Evolutionary conservation across 164 flowering plant species (phyloP).

Genomic region (Protea cynaroides): DNA sequence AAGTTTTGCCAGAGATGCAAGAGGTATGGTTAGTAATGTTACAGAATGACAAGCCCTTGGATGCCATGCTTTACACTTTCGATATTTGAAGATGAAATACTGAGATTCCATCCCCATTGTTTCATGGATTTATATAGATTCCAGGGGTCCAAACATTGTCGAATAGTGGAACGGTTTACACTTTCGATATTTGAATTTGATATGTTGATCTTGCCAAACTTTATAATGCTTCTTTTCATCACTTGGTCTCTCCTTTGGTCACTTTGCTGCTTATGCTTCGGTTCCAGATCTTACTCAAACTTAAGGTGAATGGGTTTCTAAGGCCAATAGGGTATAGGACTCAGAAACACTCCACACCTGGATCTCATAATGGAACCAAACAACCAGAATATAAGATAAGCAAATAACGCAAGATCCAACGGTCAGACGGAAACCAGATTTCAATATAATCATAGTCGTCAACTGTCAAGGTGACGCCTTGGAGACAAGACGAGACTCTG

Average conservation of each 20-base stretch:
- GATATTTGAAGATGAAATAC: background rate
- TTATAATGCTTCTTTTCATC: background rate
- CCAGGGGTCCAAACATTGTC: background rate
- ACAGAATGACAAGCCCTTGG: background rate
- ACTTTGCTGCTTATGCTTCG: background rate
- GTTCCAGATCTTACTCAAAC: no score
- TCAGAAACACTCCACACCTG: no score
- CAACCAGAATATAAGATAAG: no score
- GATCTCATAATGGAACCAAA: no score
- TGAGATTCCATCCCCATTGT: background rate
- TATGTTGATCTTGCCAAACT: background rate
- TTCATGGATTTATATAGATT: background rate
- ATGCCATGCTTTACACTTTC: background rate
- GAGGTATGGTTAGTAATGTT: conserved; percentile 31
- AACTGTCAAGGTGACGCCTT: no score
- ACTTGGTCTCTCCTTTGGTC: background rate
- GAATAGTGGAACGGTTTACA: background rate
- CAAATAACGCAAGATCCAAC: no score
- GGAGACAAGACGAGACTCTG: no score
- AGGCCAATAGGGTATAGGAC: no score
- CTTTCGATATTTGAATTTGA: no score
- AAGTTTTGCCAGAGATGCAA: conserved; percentile 56
- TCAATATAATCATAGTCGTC: no score
- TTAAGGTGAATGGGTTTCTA: no score
- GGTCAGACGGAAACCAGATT: no score